Evolutionary conservation across 1,139 yeast genomes (phyloP).

Genomic region (Barnettozyma hawaiiensis): DNA sequence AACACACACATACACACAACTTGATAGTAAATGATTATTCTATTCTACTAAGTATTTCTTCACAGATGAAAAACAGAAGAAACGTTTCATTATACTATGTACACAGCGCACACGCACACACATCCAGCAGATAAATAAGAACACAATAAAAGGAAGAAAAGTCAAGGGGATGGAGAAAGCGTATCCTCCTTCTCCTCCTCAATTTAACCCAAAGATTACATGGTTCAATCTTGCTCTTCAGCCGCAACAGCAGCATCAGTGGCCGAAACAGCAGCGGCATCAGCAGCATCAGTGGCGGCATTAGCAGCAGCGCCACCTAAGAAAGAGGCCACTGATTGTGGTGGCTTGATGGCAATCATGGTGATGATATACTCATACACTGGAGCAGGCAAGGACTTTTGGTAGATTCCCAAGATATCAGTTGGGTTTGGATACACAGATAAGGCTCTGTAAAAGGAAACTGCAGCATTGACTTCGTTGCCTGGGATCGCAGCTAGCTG

Average conservation of each 20-base stretch:
- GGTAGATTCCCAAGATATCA: slow-evolving; percentile 82
- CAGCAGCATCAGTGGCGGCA: slow-evolving; percentile 7
- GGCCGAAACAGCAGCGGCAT: slow-evolving; percentile 28
- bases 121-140: slow-evolving; percentile 1
- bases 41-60: neutral
- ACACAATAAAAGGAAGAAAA: no score
- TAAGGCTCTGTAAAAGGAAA: slow-evolving; percentile 91
- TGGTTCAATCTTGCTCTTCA: slow-evolving; percentile 23
- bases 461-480: slow-evolving; percentile 71
- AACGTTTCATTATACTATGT: slow-evolving; percentile 1
- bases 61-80: neutral
- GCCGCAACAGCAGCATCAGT: slow-evolving; percentile 11
- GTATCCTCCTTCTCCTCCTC: neutral
- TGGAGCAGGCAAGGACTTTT: slow-evolving; percentile 76
- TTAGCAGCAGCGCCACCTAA: slow-evolving; percentile 40
- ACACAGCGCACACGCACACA: neutral
- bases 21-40: neutral
- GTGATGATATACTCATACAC: slow-evolving; percentile 77
- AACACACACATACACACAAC: neutral
- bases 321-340: slow-evolving; percentile 69
- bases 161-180: no score
- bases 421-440: slow-evolving; percentile 93
- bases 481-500: slow-evolving; percentile 53
- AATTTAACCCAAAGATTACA: neutral
- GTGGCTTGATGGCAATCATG: slow-evolving; percentile 89